Evolutionary conservation across 805 yeast genomes (phyloP).

Genomic region (Ogataea saltuana): DNA sequence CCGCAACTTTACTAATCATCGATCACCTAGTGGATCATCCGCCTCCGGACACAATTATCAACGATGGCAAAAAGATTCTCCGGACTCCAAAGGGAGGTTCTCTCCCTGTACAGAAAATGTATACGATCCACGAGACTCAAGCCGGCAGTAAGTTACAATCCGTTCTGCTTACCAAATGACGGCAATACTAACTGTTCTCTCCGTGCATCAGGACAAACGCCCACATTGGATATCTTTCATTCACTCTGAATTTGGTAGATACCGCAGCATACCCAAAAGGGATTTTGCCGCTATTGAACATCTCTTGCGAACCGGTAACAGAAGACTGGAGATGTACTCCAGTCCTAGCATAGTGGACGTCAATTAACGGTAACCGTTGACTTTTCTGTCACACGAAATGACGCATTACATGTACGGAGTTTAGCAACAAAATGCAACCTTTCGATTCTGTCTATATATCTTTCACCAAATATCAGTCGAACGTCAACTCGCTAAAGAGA

Average conservation of each 20-base stretch:
- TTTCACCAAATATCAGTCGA: no score
- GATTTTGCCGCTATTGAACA: slow-evolving; percentile 88
- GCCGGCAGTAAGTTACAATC: slow-evolving; percentile 39
- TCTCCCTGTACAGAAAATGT: slow-evolving; percentile 49
- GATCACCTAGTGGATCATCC: no score
- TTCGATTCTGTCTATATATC: no score
- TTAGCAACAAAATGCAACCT: no score
- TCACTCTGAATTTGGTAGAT: slow-evolving; percentile 60
- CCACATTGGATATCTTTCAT: slow-evolving; percentile 36
- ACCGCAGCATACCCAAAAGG: slow-evolving; percentile 60
- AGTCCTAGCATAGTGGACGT: slow-evolving; percentile 73
- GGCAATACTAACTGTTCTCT: slow-evolving; percentile 2
- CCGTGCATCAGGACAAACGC: slow-evolving; percentile 33
- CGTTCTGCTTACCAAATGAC: neutral
- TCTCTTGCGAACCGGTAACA: slow-evolving; percentile 71
- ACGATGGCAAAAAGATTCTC: slow-evolving; percentile 31
- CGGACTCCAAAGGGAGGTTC: slow-evolving; percentile 55
- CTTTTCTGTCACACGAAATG: no score
- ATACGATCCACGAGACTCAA: slow-evolving; percentile 46
- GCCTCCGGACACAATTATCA: neutral
- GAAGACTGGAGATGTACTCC: slow-evolving; percentile 70
- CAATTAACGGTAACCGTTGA: slow-evolving; percentile 26
- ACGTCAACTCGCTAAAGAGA: slow-evolving; percentile 28
- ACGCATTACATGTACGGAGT: no score
- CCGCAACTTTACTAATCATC: no score